phyloP scores from a whole-genome alignment of 2,329 filamentous ascomycete genomes.

The Calonectria naviculata region DNA sequence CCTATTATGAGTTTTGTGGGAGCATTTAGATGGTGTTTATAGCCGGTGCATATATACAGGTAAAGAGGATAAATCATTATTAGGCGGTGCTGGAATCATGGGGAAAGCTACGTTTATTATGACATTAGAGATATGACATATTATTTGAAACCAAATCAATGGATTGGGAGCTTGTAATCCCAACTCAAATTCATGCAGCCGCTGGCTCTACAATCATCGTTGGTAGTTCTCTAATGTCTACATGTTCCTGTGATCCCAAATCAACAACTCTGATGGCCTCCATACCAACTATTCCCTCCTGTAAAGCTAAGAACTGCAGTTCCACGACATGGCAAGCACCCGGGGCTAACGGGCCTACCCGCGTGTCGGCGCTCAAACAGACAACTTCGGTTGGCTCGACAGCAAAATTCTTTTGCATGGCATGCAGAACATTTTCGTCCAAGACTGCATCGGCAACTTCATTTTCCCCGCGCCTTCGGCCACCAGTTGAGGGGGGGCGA shows the following conservation, averaged over 20 bases:
- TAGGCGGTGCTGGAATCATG: slow-evolving; percentile 35
- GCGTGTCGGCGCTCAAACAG: slow-evolving; percentile 80
- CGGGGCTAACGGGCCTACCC: slow-evolving; percentile 78
- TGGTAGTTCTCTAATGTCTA: slow-evolving; percentile 81
- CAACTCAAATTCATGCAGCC: slow-evolving; percentile 33
- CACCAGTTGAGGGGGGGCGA: slow-evolving; percentile 63
- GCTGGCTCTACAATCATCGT: slow-evolving; percentile 67
- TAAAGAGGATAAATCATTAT: slow-evolving; percentile 32
- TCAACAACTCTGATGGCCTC: slow-evolving; percentile 81
- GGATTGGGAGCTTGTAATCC: slow-evolving; percentile 15
- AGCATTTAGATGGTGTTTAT: slow-evolving; percentile 38
- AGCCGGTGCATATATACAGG: slow-evolving; percentile 29
- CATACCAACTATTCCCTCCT: slow-evolving; percentile 74
- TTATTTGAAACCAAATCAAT: slow-evolving; percentile 29
- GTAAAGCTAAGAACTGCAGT: slow-evolving; percentile 76
- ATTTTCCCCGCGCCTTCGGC: slow-evolving; percentile 48
- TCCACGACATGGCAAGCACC: slow-evolving; percentile 80
- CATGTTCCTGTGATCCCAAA: slow-evolving; percentile 78
- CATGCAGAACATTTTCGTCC: slow-evolving; percentile 78
- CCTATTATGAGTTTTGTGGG: slow-evolving; percentile 47
- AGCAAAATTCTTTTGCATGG: slow-evolving; percentile 74
- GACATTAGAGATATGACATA: slow-evolving; percentile 36
- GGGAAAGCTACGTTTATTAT: slow-evolving; percentile 34
- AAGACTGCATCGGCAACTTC: slow-evolving; percentile 73
- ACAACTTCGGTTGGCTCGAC: slow-evolving; percentile 75